Base-by-base conservation (phyloP, 176 grass and related monocot genomes). In the Oryza glaberrima region DNA sequence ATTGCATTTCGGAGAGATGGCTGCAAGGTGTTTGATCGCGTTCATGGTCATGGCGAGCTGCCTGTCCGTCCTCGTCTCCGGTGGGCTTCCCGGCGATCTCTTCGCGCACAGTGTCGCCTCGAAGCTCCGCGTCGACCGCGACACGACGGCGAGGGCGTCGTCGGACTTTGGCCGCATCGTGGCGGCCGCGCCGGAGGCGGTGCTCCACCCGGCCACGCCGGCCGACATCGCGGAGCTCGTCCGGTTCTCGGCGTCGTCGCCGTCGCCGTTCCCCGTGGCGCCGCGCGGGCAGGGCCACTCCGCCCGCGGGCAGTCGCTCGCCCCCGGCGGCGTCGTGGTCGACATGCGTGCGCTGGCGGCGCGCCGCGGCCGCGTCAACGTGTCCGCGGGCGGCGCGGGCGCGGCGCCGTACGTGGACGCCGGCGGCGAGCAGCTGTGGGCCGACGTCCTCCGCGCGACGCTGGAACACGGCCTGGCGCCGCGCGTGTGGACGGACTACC, bases 381-480 rank as follows among this genome's bases (percentile, higher is more conserved):
- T 94, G 66, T 86, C 87, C 0, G 1, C 11, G 0, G 45, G 28
- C 0, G 28, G 28, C 28, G 28, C 35, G 4, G 74, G 7, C 5
- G 65, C 11, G 11, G 58, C 14, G 70, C 49, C 38, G 13, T 97
- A 79, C 77, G 89, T 86, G 15, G 91, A 97, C 78, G 91, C 70
- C 34, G 89, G 85, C 6, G 85, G 91, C 1, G 94, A 92, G 78
- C 87, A 94, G 81, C 81, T 91, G 15, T 96, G 94, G 94, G 30
- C 67, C 19, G 82, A 97, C 41, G 87, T 94, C 14, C 89, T 97
- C 49, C 85, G 65, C 28, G 82, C 80, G 51, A 76, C 91, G 69
- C 85, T 92, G 15, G 13, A 70, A 14, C 86, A 91, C 23, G 91
- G 87, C 11, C 84, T 97, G 32, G 44, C 77, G 4, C 87, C 89